Evolutionary conservation across 805 yeast genomes (phyloP).

Genomic region (Candida boleticola): DNA sequence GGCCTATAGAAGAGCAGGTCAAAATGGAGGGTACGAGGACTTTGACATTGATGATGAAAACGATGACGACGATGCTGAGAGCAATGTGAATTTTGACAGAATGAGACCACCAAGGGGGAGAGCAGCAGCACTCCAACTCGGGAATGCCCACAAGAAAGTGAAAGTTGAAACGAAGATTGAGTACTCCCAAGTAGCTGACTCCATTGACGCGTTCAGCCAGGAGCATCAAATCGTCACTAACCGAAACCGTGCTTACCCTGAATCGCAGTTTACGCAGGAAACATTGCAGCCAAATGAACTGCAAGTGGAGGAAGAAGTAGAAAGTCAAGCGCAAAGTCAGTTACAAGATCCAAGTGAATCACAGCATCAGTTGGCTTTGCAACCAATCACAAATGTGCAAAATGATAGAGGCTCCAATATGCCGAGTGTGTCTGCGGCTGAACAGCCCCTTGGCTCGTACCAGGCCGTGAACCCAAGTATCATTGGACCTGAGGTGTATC

Average conservation of each 20-base stretch:
- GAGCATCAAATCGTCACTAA: neutral
- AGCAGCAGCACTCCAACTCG: neutral
- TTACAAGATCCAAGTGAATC: neutral
- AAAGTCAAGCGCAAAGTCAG: neutral
- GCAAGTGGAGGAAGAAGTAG: no score
- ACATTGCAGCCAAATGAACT: neutral
- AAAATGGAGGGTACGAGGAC: neutral
- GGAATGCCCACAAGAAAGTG: neutral
- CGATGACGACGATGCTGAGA: neutral
- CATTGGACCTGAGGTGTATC: neutral
- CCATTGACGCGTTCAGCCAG: slow-evolving; percentile 1
- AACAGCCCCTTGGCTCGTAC: neutral
- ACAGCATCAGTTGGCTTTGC: neutral
- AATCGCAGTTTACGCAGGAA: no score
- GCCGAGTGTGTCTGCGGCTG: neutral
- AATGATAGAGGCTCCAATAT: no score
- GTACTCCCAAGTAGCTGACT: neutral
- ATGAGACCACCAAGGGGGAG: neutral
- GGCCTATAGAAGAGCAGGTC: neutral
- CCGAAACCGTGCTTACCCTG: neutral
- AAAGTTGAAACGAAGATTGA: slow-evolving; percentile 1
- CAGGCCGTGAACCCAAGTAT: neutral
- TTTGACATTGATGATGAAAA: slow-evolving; percentile 5
- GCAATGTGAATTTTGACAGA: neutral
- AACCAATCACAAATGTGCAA: neutral